Evolutionary conservation across 1,139 yeast species (phyloP).

Genomic region (Candida sanyaensis): DNA sequence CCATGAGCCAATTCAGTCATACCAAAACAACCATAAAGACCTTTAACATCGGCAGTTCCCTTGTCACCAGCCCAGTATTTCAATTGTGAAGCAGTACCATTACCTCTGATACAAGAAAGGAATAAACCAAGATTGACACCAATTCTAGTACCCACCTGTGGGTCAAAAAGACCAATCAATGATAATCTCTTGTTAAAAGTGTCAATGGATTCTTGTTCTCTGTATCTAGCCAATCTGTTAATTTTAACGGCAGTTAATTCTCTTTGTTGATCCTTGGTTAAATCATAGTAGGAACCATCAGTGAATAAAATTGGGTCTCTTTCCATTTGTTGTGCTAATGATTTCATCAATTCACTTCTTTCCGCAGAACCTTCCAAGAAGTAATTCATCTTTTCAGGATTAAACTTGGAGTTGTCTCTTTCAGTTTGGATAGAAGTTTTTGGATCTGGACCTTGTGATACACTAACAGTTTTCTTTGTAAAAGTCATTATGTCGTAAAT

Average conservation of each 20-base stretch:
- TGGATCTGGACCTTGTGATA: slow-evolving; percentile 37
- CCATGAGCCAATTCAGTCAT: slow-evolving; percentile 56
- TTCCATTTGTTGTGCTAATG: slow-evolving; percentile 40
- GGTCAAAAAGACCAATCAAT: slow-evolving; percentile 62
- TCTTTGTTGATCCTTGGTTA: slow-evolving; percentile 37
- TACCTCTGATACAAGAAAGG: slow-evolving; percentile 68
- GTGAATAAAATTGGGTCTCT: slow-evolving; percentile 44
- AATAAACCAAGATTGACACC: slow-evolving; percentile 73
- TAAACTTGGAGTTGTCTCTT: slow-evolving; percentile 30
- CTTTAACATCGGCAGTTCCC: slow-evolving; percentile 38
- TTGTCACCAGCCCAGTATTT: slow-evolving; percentile 42
- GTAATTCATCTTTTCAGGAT: slow-evolving; percentile 38
- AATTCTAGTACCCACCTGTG: slow-evolving; percentile 55
- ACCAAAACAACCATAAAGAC: slow-evolving; percentile 49
- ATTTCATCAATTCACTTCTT: slow-evolving; percentile 30
- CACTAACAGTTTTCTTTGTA: slow-evolving; percentile 14
- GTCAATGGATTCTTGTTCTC: slow-evolving; percentile 39
- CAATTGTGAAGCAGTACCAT: slow-evolving; percentile 57
- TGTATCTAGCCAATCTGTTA: slow-evolving; percentile 37
- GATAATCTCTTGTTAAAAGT: slow-evolving; percentile 41
- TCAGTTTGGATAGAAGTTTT: slow-evolving; percentile 32
- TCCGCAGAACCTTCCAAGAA: slow-evolving; percentile 43
- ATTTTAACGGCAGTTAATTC: slow-evolving; percentile 39
- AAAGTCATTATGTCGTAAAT: slow-evolving; percentile 12
- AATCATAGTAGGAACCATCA: slow-evolving; percentile 37